Percentiles rank a stretch among this genome's conserved stretches.
These are phyloP conservation scores for Colletotrichum liaoningense DNA, from an alignment of 2,329 filamentous ascomycete species.

Conservation along the genomic window DNA sequence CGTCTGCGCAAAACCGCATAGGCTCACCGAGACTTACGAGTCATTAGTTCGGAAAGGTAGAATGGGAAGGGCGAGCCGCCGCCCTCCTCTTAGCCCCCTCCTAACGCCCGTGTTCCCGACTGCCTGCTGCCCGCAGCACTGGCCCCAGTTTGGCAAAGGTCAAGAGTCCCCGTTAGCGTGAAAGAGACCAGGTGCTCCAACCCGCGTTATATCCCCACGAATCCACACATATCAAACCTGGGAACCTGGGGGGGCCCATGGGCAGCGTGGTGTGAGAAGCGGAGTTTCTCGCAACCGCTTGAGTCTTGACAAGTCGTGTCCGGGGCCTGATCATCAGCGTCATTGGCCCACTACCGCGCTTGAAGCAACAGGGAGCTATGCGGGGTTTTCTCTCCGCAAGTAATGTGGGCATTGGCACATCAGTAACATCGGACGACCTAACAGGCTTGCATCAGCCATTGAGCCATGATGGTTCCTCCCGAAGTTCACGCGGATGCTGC, in stretches of 20 bases:
- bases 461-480: background rate
- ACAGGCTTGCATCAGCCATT: background rate
- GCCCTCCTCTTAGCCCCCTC: background rate
- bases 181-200: background rate
- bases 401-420: background rate
- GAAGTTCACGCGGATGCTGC: background rate
- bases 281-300: background rate
- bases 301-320: background rate
- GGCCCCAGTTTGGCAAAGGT: background rate
- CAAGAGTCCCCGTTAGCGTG: background rate
- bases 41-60: background rate
- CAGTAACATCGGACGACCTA: background rate
- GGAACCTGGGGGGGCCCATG: background rate
- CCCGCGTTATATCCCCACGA: background rate
- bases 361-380: background rate
- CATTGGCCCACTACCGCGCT: background rate
- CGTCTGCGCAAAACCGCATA: background rate
- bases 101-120: background rate
- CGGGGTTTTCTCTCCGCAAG: background rate
- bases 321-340: background rate
- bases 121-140: too few relatives aligned
- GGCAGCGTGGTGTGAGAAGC: background rate
- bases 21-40: background rate
- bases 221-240: background rate
- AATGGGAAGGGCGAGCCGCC: background rate